phyloP scores from a whole-genome alignment of 306 rosid genomes.

The Lablab purpureus region DNA sequence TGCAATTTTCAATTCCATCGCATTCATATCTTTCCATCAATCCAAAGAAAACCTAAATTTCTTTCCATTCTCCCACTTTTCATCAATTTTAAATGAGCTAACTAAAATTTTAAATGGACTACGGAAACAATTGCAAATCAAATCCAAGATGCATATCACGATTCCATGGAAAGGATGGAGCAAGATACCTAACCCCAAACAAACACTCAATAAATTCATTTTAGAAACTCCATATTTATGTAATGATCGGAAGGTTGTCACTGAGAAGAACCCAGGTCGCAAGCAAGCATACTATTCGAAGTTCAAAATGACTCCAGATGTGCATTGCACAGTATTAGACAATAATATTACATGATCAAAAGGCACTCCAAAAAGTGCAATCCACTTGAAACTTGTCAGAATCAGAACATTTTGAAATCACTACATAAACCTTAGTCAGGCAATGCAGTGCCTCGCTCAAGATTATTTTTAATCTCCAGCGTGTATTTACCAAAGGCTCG shows the following conservation, averaged over 20 bases:
- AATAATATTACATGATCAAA: slow-evolving; percentile 31
- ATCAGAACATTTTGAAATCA: slow-evolving; percentile 11
- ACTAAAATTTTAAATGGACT: no score
- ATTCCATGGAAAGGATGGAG: background rate
- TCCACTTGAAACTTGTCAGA: slow-evolving; percentile 13
- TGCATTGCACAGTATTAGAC: slow-evolving; percentile 18
- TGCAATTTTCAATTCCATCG: background rate
- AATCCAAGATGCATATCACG: background rate
- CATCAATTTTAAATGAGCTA: background rate
- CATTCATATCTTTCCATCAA: background rate
- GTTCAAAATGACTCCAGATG: slow-evolving; percentile 31
- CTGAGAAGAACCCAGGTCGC: background rate
- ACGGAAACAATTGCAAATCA: background rate
- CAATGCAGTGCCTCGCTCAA: slow-evolving; percentile 97
- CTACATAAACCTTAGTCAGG: slow-evolving; percentile 68
- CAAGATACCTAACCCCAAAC: background rate
- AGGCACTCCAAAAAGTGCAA: slow-evolving; percentile 15
- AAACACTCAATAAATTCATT: background rate
- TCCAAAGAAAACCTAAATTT: background rate
- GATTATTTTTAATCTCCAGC: slow-evolving; percentile 96
- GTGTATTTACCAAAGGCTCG: slow-evolving; percentile 99
- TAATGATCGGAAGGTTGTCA: background rate
- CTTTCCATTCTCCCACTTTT: background rate
- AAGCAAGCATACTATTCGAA: slow-evolving; percentile 18
- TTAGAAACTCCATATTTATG: background rate